Evolutionary conservation across 768 basidiomycete species (phyloP), one percentile per base, ranked within the genome.

Genomic region (Boletus subcaerulescens): DNA sequence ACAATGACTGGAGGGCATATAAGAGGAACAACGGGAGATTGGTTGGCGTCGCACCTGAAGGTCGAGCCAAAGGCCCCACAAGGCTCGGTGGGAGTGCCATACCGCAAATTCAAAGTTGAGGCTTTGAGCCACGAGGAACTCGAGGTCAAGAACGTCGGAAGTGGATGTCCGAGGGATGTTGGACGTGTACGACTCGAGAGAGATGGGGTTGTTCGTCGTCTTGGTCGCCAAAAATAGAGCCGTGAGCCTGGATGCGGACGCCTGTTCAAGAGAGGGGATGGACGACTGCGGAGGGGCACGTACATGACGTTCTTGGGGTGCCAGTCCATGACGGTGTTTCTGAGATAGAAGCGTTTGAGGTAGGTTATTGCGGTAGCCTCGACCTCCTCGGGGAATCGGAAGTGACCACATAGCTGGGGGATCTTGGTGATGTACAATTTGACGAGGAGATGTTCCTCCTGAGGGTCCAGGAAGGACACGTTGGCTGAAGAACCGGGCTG

Each of bases 291-390:
- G 35, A 50, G 31, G 38, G n/a, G 13, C 10, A 71, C 87, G 46
- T 65, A 97, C 97, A 99, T 99, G 65, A 99, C 92, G 65, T 92
- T 94, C 73, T 95, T 96, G 0, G 97, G 97, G 74, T 98, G 97
- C 87, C 93, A 98, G 68, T 98, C 97, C 94, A 98, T 98, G 50
- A 94, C 93, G 3, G 95, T 98, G 66, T 98, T 98, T 74, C 89
- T 89, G 52, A 98, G 80, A 68, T 98, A 99, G 72, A 99, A 99
- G 5, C 97, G 81, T 70, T 98, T 98, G 61, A 99, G 76, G 71
- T 97, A 99, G 52, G 82, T 86, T 53, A 91, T 80, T 0, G 94
- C 93, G 4, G 96, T 98, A 0, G 93, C 91, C 70, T 95, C 91
- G 8, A 98, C 93, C 65, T 93, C 87, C 62, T 96, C 92, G 0